Base-by-base conservation (phyloP, 129 eudicot species). In the Flaveria linearis region DNA sequence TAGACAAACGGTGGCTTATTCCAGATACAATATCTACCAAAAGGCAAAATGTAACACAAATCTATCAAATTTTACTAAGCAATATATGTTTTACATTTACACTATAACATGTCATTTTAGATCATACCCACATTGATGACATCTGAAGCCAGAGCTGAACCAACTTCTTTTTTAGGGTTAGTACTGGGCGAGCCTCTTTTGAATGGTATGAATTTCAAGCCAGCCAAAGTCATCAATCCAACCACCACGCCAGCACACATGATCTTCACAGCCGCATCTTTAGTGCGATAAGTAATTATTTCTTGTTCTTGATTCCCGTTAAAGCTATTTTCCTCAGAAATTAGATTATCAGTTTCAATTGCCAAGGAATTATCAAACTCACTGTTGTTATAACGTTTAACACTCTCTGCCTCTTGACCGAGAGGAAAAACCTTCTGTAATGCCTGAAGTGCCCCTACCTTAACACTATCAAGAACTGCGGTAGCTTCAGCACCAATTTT, bases 401-500 rank as follows among this genome's bases (percentile, higher is more conserved):
- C 50, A 84, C 84, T 87, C 57, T 85, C 85, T 26, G 88, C 78
- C 57, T 80, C 84, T 23, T 84, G 60, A 52, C 87, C 90, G 62
- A 82, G 78, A 60, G 97, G 97, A 83, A 95, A 95, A 16, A 95
- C 99, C 80, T 87, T 95, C 85, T 68, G 89, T 63, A 95, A 85
- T 13, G 97, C 96, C 85, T 89, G 83, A 81, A 95, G 62, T 14
- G 91, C 97, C 68, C 92, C 84, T 43, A 56, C 62, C 71, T 87
- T 91, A 50, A 91, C 97, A 66, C 84, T 89, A 69, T 91, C 99
- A 39, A 95, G 88, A 82, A 91, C 97, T 13, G 99, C 99, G 55
- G 96, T 89, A 56, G 99, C 99, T 78, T 84, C 97, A 64, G 97
- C 99, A n/a, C 99, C 96, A 69, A 94, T 89, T 79, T 86, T 84